Conservation (phyloP, 257 asterid genomes). For the Paulownia fortunei region DNA sequence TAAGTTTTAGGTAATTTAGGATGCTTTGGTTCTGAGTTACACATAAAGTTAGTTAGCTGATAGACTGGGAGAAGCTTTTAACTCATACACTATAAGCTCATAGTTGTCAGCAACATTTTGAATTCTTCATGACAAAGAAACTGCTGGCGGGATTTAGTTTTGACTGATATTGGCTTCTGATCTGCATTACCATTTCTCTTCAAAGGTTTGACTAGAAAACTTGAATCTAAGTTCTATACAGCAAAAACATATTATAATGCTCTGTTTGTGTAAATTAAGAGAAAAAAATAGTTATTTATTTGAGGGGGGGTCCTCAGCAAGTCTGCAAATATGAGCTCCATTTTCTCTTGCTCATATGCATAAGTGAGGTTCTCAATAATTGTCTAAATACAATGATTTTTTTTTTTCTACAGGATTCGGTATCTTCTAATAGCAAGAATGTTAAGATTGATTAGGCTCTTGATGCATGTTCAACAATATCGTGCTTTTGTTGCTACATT, state of each 20-base stretch:
- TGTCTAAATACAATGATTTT: constrained; percentile 8
- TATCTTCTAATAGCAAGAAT: constrained; percentile 97
- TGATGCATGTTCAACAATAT: constrained; percentile 83
- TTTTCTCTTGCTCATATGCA: not conserved
- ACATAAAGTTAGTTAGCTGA: not conserved
- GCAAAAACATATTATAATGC: not conserved
- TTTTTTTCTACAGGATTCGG: constrained; percentile 79
- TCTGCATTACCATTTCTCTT: not conserved
- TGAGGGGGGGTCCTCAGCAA: not conserved
- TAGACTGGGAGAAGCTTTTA: not conserved
- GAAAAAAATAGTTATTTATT: not conserved
- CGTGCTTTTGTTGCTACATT: constrained; percentile 98
- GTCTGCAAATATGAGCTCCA: not conserved
- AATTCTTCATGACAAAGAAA: not conserved
- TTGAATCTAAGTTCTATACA: not conserved
- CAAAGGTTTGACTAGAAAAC: not conserved
- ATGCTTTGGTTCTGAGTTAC: not conserved
- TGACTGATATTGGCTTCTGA: not conserved
- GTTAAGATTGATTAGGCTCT: constrained; percentile 91
- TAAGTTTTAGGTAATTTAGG: not conserved
- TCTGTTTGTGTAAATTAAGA: not conserved
- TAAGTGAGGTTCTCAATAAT: constrained; percentile 15
- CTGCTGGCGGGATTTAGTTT: constrained; percentile 1
- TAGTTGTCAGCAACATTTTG: not conserved
- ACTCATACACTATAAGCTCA: not conserved